Evolutionary conservation across 2,329 filamentous ascomycete genomes (phyloP).

Genomic region (Clonostachys solani): DNA sequence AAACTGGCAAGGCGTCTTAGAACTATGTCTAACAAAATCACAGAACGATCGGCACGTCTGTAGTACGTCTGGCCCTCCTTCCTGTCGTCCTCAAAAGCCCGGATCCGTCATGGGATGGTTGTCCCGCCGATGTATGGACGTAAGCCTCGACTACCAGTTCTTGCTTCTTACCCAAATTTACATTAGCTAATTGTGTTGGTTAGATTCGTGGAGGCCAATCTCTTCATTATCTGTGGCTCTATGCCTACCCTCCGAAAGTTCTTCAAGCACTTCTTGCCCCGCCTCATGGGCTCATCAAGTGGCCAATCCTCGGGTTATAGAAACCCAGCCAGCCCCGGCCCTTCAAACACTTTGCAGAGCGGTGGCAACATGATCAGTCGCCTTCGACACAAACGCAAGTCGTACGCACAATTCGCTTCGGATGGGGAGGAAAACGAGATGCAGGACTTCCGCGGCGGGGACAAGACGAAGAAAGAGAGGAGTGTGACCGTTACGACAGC

Average conservation of each 20-base stretch:
- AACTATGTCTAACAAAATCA: background rate
- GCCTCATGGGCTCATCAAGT: constrained; percentile 10
- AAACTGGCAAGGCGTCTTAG: background rate
- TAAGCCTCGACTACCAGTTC: constrained; percentile 10
- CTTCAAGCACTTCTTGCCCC: constrained; percentile 22
- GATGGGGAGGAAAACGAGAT: constrained; percentile 5
- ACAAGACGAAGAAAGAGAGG: background rate
- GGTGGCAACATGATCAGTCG: constrained; percentile 3
- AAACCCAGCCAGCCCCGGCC: background rate
- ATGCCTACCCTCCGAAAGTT: constrained; percentile 30
- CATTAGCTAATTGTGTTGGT: too few species aligned
- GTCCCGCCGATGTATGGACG: constrained; percentile 18
- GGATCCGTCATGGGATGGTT: constrained; percentile 21
- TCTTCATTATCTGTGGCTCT: constrained; percentile 32
- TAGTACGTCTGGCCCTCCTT: constrained; percentile 17
- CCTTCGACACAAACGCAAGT: constrained; percentile 7
- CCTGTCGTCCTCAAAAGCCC: constrained; percentile 12
- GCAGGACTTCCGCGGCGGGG: constrained; percentile 3
- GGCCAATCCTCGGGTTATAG: constrained; percentile 1
- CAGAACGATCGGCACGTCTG: constrained; percentile 23
- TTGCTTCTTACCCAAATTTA: background rate
- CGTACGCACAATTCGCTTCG: constrained; percentile 8
- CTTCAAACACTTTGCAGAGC: background rate
- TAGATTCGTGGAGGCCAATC: constrained; percentile 29
- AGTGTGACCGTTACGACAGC: background rate